phyloP scores from a whole-genome alignment of 2,329 filamentous ascomycete genomes.

The Sclerotinia nivalis region DNA sequence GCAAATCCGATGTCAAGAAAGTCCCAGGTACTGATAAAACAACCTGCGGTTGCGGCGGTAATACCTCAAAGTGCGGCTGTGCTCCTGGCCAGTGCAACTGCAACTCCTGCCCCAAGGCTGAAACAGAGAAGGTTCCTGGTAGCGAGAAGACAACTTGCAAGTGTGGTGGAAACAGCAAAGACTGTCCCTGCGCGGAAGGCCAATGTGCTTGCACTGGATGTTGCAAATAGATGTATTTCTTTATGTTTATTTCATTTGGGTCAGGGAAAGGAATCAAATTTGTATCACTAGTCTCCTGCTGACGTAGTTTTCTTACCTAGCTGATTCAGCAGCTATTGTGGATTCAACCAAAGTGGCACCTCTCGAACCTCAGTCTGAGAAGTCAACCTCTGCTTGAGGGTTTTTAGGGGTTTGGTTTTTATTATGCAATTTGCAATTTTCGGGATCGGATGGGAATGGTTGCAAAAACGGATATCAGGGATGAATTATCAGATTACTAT shows the following conservation, averaged over 20 bases:
- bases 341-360: constrained; percentile 37
- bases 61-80: constrained; percentile 43
- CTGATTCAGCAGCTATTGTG: constrained; percentile 32
- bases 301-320: constrained; percentile 31
- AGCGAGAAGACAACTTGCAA: constrained; percentile 44
- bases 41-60: constrained; percentile 45
- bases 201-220: constrained; percentile 40
- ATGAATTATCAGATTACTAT: constrained; percentile 15
- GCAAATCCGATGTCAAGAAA: constrained; percentile 47
- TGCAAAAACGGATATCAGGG: constrained; percentile 19
- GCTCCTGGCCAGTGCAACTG: constrained; percentile 45
- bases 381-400: constrained; percentile 32
- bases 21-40: constrained; percentile 45
- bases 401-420: constrained; percentile 21
- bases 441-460: constrained; percentile 8
- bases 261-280: constrained; percentile 18
- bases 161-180: constrained; percentile 42
- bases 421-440: not conserved
- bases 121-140: constrained; percentile 42
- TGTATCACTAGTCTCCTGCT: constrained; percentile 33
- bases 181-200: constrained; percentile 40
- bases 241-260: constrained; percentile 24
- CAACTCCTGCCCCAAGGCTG: constrained; percentile 43
- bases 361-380: constrained; percentile 34
- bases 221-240: constrained; percentile 29